Percentiles rank a stretch among this genome's conserved stretches.
Conservation (phyloP, 139 green algal genomes). For the Astrephomene gubernaculifera region DNA sequence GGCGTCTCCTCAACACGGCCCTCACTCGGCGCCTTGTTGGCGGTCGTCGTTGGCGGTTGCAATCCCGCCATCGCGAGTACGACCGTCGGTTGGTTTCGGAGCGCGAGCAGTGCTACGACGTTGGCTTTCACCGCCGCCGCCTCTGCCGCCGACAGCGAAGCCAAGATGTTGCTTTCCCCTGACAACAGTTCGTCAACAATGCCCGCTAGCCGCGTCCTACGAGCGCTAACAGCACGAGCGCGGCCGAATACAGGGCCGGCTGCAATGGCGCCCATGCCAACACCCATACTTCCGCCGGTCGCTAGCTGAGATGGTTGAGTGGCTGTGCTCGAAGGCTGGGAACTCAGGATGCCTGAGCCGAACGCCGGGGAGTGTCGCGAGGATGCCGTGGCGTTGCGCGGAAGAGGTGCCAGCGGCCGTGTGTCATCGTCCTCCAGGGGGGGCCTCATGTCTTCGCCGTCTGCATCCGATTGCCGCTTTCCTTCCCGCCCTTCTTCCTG, state of each 20-base stretch:
- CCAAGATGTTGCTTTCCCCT: slow-evolving; percentile 15
- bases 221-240: not conserved
- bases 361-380: not conserved
- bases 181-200: slow-evolving; percentile 23
- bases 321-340: not conserved
- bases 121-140: not conserved
- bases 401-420: no score
- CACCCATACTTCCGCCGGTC: not conserved
- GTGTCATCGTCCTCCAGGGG: no score
- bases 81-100: not conserved
- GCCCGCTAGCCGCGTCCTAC: slow-evolving; percentile 3
- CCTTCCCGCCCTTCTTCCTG: no score
- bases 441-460: no score
- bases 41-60: not conserved
- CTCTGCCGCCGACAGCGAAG: not conserved
- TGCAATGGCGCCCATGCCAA: not conserved
- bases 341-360: not conserved
- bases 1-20: no score
- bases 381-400: not conserved
- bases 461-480: no score
- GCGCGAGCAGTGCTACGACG: not conserved
- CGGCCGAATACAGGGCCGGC: not conserved
- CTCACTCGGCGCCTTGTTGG: no score
- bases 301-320: not conserved
- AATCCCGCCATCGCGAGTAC: not conserved